Base-by-base conservation (phyloP, 148 eudicot species). In the Pouteria glomerata region DNA sequence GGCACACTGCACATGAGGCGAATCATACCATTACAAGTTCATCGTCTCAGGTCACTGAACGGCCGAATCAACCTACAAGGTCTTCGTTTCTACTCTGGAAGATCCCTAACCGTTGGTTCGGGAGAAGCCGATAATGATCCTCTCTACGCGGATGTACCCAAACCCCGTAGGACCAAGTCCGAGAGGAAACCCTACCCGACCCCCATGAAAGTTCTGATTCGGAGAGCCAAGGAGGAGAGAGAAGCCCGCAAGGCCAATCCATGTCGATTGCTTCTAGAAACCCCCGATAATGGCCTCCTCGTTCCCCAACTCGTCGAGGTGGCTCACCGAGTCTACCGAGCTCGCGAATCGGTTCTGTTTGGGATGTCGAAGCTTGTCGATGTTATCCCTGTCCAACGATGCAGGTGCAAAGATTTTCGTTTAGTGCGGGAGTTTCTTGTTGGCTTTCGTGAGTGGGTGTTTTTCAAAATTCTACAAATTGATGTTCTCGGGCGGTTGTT, bases 131-230 rank as follows among this genome's bases (percentile, higher is more conserved):
- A 78, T 41, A n/a, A n/a, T n/a, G 86, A 87, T 72, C 79, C 82
- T 67, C 29, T 77, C 4, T 82, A 82, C 55, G 48, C 72, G 3
- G 86, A 87, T 72, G 76, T 87, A 66, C 88, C 88, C 0, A 79
- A 57, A 68, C 84, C 83, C 57, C 61, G 75, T 39, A 73, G 62
- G 77, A 73, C 66, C 8, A 87, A 83, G 74, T 81, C 82, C 2
- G 87, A 83, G 74, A 81, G 87, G 71, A 87, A 87, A 48, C 91
- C 91, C 0, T 87, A 83, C 66, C 80, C 76, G n/a, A 87, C 88
- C n/a, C 87, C 91, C 10, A 83, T 87, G 85, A 87, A 71, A 51
- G 77, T 65, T 42, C 59, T 87, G 42, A 74, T 87, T 68, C 83
- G 70, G 78, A 83, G 79, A 70, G 91, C 91, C 8, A 85, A 83